Base-by-base conservation (phyloP, 305 asterid genomes). In the Solanum hybrid region DNA sequence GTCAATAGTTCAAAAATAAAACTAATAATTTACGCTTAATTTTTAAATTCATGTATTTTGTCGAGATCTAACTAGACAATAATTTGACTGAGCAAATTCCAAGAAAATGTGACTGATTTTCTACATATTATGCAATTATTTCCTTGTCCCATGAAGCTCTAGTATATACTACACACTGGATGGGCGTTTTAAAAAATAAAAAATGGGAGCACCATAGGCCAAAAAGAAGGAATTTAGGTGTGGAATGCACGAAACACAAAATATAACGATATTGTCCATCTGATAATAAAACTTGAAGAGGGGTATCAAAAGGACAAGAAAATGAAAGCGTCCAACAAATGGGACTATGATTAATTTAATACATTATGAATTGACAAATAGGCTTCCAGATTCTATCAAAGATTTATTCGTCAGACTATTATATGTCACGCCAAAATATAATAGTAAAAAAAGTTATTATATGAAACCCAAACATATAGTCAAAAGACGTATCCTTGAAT, bases 331-430 rank as follows among this genome's bases (percentile, higher is more conserved):
- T 80, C 69, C 86, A 80, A 24, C 24, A 38, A 37, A 19, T 34
- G 66, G 24, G 26, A 13, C 19, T 34, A 34, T 78, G 40, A 76
- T 76, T 35, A 36, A 78, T 78, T 37, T 3, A 36, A 36, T 26
- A 35, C 12, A 78, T 22, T n/a, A 13, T 75, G 90, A 91, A 88
- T 29, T 91, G 91, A 88, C 92, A 88, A 72, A 73, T 80, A 88
- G 92, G 90, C 89, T 86, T 89, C 87, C 75, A 81, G 86, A 89
- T 88, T 79, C 78, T 31, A 86, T 26, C 82, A 79, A 88, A 91
- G 88, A 89, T 91, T 86, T 91, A 85, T 69, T 22, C 27, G 51
- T 80, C 92, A 72, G 66, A 42, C 66, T 29, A 78, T 64, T 87
- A 24, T 77, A 15, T 80, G 89, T 87, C 91, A 88, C 87, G 90